Evolutionary conservation across 768 basidiomycete species (phyloP), one percentile per base, ranked within the genome.

Genomic region (Pleurotus djamor): DNA sequence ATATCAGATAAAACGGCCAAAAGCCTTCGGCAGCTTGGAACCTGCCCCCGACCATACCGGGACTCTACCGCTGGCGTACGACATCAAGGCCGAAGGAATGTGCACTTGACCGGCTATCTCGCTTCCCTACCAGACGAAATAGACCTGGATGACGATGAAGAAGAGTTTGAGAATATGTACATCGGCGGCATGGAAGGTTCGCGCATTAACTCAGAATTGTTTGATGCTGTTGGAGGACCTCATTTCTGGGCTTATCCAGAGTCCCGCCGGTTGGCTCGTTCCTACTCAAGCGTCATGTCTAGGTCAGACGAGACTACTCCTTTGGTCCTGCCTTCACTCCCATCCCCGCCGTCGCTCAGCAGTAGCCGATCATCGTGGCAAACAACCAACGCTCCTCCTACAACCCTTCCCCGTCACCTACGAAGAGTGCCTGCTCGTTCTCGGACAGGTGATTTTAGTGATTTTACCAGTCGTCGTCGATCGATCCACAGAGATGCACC

Each of bases 1-100:
- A 85, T 93, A 55, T 81, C 86, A 21, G 86, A 89, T 48, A 79
- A 82, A 51, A 91, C 91, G 0, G 84, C 84, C 3, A 83, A 82
- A 66, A 81, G 80, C 60, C 72, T 92, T 13, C 83, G 83, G 37
- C 72, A 78, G 54, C 75, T 92, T 57, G 81, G 84, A 1, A 82
- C 74, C 12, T 76, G 80, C 5, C 67, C 79, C 14, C 82, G 84
- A 16, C 70, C 84, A 48, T 88, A 88, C 63, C 82, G 82, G 7
- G 79, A 69, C 32, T 72, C 70, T 28, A 61, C 64, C 35, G 61
- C 58, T 59, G 68, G 61, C 48, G 71, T 80, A 16, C 74, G 76
- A 41, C 67, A 68, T 36, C 63, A 71, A 21, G 72, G 72, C 16
- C 76, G 82, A 33, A 69, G 75, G 37, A 66, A 73, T 7, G 71